These are phyloP conservation scores for Vitis cinerea DNA, from an alignment of 164 flowering plant species.

Conservation along the genomic window DNA sequence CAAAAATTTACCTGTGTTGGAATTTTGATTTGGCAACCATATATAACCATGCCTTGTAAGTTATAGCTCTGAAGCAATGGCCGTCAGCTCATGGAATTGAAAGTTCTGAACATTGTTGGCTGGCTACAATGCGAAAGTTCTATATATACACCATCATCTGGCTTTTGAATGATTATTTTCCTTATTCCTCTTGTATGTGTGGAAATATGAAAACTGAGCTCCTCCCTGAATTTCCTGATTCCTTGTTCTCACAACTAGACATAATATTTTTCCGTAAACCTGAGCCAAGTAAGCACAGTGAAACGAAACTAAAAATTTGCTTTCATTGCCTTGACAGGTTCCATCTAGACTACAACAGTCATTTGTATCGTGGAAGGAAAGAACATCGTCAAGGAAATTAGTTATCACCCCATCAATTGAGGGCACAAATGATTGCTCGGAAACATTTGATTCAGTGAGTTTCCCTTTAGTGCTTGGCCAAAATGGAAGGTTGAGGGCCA, in stretches of 20 bases:
- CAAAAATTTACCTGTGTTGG: too few species aligned
- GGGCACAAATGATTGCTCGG: background rate
- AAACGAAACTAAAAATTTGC: background rate
- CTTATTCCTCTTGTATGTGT: background rate
- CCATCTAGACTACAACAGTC: slow-evolving; percentile 47
- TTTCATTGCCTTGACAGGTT: slow-evolving; percentile 43
- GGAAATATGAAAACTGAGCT: background rate
- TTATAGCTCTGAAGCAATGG: too few species aligned
- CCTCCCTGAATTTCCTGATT: too few species aligned
- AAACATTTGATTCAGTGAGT: slow-evolving; percentile 25
- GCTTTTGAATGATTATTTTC: background rate
- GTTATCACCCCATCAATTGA: slow-evolving; percentile 2
- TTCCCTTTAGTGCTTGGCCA: slow-evolving; percentile 26
- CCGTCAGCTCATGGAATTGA: too few species aligned
- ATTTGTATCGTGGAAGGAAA: slow-evolving; percentile 46
- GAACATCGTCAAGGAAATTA: slow-evolving; percentile 12
- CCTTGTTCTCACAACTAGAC: background rate
- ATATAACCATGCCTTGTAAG: too few species aligned
- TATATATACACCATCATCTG: background rate
- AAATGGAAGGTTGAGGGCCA: slow-evolving; percentile 32
- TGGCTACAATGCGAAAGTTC: background rate
- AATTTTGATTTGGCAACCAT: too few species aligned
- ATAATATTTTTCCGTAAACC: background rate
- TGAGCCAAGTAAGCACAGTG: background rate
- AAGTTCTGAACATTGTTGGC: too few species aligned